Evolutionary conservation across 495 filamentous ascomycete species (phyloP), one percentile per base, ranked within the genome.

Genomic region (Xylaria sp.): DNA sequence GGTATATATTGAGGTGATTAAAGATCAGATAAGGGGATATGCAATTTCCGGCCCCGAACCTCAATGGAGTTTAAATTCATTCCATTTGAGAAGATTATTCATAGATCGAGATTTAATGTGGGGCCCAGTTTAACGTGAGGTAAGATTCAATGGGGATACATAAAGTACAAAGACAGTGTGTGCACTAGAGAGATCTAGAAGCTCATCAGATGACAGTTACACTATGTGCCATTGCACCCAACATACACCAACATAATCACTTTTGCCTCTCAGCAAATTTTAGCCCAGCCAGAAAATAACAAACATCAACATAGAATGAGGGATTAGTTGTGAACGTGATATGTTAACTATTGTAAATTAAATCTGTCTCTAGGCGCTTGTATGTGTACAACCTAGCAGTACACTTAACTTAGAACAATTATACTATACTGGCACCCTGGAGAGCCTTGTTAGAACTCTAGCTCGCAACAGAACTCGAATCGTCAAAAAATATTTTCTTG

Each of bases 81-180:
- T 52, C 48, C 48, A 52, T 52, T 52, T 19, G 21, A 52, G 48
- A 52, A 19, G 21, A 52, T 26, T 52, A 52, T 52, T 52, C 48
- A 52, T 11, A 26, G 21, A 26, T 26, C 48, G 48, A 52, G 48
- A 31, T 17, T 55, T 7, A 0, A 31, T 29, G 14, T 52, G 48
- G 48, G 48, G n/a, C n/a, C n/a, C n/a, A n/a, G n/a, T n/a, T n/a
- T n/a, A n/a, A n/a, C n/a, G n/a, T n/a, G n/a, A n/a, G n/a, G n/a
- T n/a, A n/a, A n/a, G n/a, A n/a, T n/a, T n/a, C n/a, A n/a, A n/a
- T n/a, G n/a, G n/a, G n/a, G n/a, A n/a, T n/a, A 41, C 40, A 41
- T 21, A 8, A 24, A n/a, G 12, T 50, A 24, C 6, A 24, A 11
- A 50, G 48, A 50, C 48, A 50, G 48, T 50, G 48, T 24, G 48